phyloP scores from a whole-genome alignment of 176 grass and related monocot genomes.

The Juncus effusus region DNA sequence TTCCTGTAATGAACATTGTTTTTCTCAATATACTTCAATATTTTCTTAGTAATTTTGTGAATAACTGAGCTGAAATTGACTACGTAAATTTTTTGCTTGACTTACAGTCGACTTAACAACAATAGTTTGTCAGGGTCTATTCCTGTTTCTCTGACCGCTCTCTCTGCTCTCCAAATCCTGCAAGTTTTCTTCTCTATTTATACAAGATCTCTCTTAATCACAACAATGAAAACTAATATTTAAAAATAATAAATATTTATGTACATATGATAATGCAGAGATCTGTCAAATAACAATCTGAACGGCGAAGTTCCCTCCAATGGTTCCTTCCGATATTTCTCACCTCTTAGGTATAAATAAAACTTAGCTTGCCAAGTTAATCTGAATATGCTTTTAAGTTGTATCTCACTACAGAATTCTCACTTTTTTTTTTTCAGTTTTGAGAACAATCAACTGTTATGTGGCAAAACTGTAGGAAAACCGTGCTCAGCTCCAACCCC shows the following conservation, averaged over 20 bases:
- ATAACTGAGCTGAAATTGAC: too few species aligned
- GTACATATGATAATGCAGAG: conserved; percentile 33
- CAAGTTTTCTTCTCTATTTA: conserved; percentile 36
- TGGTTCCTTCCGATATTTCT: conserved; percentile 71
- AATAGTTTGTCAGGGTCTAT: conserved; percentile 53
- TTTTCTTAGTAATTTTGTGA: conserved; percentile 9
- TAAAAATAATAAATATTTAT: too few species aligned
- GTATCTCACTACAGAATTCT: too few species aligned
- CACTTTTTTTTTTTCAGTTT: conserved; percentile 10
- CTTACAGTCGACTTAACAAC: conserved; percentile 64
- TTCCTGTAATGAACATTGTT: conserved; percentile 49
- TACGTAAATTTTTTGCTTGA: too few species aligned
- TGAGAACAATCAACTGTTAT: too few species aligned
- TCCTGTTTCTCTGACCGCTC: conserved; percentile 48
- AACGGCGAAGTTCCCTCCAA: conserved; percentile 57
- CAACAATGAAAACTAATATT: background rate
- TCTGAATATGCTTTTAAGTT: background rate
- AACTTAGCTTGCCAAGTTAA: conserved; percentile 11
- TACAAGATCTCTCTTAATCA: background rate
- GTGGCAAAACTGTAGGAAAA: too few species aligned
- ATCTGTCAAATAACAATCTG: conserved; percentile 68
- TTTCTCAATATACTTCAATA: background rate
- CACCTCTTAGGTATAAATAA: conserved; percentile 60
- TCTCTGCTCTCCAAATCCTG: conserved; percentile 64
- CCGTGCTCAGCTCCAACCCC: too few species aligned